These are phyloP conservation scores for Histomonas meleagridis DNA, from an alignment of 208 protist species.

Conservation along the genomic window DNA sequence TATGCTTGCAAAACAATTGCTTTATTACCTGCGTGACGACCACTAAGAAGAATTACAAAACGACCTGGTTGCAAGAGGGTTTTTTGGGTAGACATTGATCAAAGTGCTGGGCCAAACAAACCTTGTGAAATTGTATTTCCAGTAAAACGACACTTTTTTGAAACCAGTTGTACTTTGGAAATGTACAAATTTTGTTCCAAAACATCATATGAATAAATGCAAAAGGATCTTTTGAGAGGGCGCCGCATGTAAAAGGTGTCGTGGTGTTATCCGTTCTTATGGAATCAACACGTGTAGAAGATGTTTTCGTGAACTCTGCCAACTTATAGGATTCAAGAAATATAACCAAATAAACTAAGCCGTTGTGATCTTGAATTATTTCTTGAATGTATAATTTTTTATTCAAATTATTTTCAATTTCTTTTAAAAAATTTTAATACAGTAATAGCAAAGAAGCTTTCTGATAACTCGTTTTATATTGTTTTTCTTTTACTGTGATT, in stretches of 20 bases:
- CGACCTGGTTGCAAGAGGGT: background rate
- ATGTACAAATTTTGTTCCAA: constrained; percentile 39
- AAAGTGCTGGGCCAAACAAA: background rate
- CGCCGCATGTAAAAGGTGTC: constrained; percentile 63
- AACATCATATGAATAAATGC: constrained; percentile 15
- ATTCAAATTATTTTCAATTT: too few relatives aligned
- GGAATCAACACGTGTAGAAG: constrained; percentile 71
- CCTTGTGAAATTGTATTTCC: too few relatives aligned
- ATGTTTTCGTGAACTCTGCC: constrained; percentile 70
- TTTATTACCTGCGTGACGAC: constrained; percentile 3
- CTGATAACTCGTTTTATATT: too few relatives aligned
- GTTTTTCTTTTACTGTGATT: too few relatives aligned
- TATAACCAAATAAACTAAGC: constrained; percentile 22
- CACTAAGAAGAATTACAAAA: background rate
- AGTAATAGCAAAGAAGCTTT: too few relatives aligned
- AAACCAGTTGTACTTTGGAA: too few relatives aligned
- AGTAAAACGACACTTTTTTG: too few relatives aligned
- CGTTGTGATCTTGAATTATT: too few relatives aligned
- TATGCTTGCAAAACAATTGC: background rate
- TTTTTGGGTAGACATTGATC: background rate
- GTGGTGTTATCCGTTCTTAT: constrained; percentile 77
- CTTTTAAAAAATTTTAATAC: too few relatives aligned
- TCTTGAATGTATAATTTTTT: too few relatives aligned
- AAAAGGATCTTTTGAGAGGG: background rate
- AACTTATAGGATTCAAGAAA: constrained; percentile 71